A percentile compares a stretch with the other conserved stretches of the same genome.
Evolutionary conservation across 108 stramenopile species (phyloP).

Genomic region (Cyclotella cryptica): DNA sequence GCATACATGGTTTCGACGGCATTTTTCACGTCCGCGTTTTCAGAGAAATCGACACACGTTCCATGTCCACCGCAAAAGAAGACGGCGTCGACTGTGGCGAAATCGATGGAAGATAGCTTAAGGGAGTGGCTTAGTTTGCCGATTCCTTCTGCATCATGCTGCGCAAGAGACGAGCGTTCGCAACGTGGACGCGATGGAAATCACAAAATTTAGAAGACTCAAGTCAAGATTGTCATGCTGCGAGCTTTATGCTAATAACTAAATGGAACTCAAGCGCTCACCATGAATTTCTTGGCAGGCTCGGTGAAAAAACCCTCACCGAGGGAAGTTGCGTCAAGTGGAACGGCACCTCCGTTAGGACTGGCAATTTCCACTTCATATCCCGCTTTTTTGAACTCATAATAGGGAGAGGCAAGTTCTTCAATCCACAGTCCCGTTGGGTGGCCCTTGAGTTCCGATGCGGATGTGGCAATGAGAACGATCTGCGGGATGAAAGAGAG

Average conservation of each 20-base stretch:
- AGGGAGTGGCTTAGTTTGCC: constrained; percentile 59
- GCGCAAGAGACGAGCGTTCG: too few species aligned
- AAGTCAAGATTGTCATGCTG: neutral
- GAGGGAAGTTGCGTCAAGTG: constrained; percentile 66
- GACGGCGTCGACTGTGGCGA: constrained; percentile 68
- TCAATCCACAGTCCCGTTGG: constrained; percentile 84
- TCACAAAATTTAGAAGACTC: neutral
- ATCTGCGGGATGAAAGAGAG: constrained; percentile 30
- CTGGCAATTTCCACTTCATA: constrained; percentile 70
- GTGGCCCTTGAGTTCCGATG: constrained; percentile 35
- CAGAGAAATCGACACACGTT: constrained; percentile 69
- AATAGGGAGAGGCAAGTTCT: constrained; percentile 81
- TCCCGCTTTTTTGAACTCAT: constrained; percentile 67
- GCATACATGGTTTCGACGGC: constrained; percentile 68
- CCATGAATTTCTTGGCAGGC: constrained; percentile 73
- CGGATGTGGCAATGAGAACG: constrained; percentile 42
- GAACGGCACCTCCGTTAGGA: constrained; percentile 71
- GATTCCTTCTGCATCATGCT: constrained; percentile 70
- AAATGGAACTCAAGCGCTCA: neutral
- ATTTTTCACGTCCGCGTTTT: constrained; percentile 57
- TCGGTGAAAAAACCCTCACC: constrained; percentile 64
- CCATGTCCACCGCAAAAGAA: constrained; percentile 81
- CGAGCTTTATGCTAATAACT: too few species aligned
- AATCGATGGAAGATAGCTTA: constrained; percentile 57
- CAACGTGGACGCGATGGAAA: too few species aligned